Conservation (phyloP, 176 grass and related monocot genomes). For the Thalia dealbata region DNA sequence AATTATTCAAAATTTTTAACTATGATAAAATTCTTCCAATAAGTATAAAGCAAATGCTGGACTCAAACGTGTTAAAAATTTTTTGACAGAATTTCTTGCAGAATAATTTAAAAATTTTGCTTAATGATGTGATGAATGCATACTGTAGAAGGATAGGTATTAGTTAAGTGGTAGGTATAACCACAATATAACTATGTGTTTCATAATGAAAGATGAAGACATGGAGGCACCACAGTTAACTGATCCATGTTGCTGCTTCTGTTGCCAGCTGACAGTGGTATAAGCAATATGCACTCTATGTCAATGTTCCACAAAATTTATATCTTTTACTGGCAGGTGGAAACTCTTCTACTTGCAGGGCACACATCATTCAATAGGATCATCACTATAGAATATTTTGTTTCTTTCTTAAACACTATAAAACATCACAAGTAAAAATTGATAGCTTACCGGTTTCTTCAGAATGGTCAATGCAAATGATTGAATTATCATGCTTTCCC, state of each 20-base stretch:
- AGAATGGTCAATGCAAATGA: conserved; percentile 39
- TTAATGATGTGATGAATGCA: neutral
- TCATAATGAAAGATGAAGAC: neutral
- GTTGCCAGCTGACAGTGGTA: neutral
- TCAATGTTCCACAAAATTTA: neutral
- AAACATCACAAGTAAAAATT: neutral
- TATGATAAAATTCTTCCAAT: neutral
- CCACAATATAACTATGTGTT: neutral
- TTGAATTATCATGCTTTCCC: conserved; percentile 35
- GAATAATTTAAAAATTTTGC: neutral
- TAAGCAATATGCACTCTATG: neutral
- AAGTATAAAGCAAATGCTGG: neutral
- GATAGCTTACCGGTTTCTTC: conserved; percentile 28
- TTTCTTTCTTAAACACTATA: no score
- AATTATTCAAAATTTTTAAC: neutral
- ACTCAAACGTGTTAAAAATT: neutral
- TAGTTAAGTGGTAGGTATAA: neutral
- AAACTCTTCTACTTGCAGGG: neutral
- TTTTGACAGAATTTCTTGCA: neutral
- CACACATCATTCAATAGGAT: neutral
- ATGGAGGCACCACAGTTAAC: neutral
- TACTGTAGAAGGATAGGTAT: neutral
- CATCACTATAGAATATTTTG: neutral
- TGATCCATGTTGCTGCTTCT: neutral
- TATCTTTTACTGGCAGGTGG: neutral